phyloP scores from a whole-genome alignment of 202 grass and related monocot species.

The Musa balbisiana region DNA sequence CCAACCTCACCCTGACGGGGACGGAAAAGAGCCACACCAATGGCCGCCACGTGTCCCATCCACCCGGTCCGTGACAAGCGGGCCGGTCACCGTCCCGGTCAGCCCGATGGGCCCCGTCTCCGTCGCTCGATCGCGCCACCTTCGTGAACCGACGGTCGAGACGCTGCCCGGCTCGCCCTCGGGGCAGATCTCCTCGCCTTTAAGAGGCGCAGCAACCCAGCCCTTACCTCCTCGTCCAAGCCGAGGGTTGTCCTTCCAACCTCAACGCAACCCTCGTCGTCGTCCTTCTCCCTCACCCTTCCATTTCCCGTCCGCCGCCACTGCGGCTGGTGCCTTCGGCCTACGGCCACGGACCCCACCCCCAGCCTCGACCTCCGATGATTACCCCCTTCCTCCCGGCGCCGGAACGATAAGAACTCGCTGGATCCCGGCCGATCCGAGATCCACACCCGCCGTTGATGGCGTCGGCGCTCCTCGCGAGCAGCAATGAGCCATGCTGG shows the following conservation, averaged over 20 bases:
- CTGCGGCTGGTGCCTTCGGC: background rate
- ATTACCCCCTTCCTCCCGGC: background rate
- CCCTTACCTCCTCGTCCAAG: conserved; percentile 19
- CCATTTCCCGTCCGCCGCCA: background rate
- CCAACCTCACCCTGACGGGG: too few species aligned
- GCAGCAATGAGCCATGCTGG: conserved; percentile 71
- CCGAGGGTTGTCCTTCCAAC: conserved; percentile 11
- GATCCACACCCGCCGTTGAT: conserved; percentile 34
- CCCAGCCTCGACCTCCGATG: conserved; percentile 16
- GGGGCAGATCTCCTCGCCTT: conserved; percentile 44
- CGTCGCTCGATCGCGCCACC: background rate
- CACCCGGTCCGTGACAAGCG: conserved; percentile 28
- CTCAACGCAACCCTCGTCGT: conserved; percentile 22
- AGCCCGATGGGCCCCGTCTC: fast-evolving
- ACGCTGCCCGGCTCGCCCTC: background rate
- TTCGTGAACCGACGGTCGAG: background rate
- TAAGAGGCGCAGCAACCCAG: conserved; percentile 29
- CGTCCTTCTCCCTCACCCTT: background rate
- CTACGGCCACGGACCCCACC: background rate
- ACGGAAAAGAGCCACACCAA: background rate
- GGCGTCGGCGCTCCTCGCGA: conserved; percentile 66
- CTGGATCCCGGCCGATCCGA: conserved; percentile 10
- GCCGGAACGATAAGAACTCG: conserved; percentile 19
- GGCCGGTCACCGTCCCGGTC: conserved; percentile 28
- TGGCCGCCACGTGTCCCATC: conserved; percentile 36